Conservation (phyloP, 2,329 filamentous ascomycete species). For the Paracamarosporium sp. region DNA sequence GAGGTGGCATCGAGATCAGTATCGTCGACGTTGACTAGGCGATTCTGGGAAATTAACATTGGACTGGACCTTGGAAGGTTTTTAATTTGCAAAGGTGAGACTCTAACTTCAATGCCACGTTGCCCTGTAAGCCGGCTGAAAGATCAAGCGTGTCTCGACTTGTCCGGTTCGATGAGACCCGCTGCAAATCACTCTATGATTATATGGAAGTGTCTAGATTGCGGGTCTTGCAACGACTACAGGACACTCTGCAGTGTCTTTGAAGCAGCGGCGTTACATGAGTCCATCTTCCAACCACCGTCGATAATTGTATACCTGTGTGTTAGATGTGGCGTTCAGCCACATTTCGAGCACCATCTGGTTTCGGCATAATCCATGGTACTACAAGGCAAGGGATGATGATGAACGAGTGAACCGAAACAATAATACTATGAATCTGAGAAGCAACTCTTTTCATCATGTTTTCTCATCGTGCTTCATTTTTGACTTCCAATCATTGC, state of each 20-base stretch:
- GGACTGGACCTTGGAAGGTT: neutral
- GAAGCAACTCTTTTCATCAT: neutral
- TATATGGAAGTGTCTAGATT: neutral
- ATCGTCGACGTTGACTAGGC: neutral
- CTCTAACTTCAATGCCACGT: neutral
- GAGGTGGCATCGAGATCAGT: neutral
- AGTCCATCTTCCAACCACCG: neutral
- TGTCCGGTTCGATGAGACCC: neutral
- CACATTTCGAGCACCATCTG: neutral
- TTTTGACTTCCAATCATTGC: neutral
- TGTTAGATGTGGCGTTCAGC: neutral
- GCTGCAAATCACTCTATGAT: neutral
- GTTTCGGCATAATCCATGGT: neutral
- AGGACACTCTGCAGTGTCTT: neutral
- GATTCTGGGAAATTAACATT: neutral
- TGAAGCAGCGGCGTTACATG: neutral
- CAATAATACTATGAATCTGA: neutral
- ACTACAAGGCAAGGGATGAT: constrained; percentile 2
- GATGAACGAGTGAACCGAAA: neutral
- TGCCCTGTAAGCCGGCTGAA: neutral
- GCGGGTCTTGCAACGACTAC: neutral
- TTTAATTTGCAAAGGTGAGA: neutral
- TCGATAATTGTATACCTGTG: neutral
- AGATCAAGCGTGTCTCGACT: neutral
- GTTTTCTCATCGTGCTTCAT: neutral